These are phyloP conservation scores for Gaeumannomyces sp. DNA, from an alignment of 2,329 filamentous ascomycete genomes.

Conservation along the genomic window DNA sequence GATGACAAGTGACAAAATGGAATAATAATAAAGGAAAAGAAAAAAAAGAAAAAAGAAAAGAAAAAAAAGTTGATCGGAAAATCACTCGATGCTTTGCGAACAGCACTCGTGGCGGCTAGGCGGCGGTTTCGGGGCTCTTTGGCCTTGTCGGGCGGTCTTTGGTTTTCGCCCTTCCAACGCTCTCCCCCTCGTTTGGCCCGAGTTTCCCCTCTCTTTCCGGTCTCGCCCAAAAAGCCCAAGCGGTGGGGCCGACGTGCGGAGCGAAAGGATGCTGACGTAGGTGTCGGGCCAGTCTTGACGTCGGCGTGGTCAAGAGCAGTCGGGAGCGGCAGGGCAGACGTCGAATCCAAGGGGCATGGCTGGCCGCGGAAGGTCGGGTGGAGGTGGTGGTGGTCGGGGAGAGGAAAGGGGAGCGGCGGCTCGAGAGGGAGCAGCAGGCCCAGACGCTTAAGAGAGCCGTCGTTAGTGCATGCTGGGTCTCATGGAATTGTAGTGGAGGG, in stretches of 20 bases:
- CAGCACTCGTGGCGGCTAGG: neutral
- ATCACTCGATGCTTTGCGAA: neutral
- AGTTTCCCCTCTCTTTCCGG: neutral
- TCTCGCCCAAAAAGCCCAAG: neutral
- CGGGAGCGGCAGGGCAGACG: no score
- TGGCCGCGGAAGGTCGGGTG: neutral
- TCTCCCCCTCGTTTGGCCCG: neutral
- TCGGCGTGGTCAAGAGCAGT: neutral
- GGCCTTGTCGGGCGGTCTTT: no score
- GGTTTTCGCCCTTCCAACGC: no score
- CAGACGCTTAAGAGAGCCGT: neutral
- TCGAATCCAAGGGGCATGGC: neutral
- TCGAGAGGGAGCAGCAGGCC: neutral
- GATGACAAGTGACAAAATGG: no score
- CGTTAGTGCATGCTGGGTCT: slow-evolving; percentile 3
- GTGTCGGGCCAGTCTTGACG: neutral
- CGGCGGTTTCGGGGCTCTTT: neutral
- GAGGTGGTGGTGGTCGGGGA: neutral
- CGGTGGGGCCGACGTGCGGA: neutral
- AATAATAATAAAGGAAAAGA: neutral
- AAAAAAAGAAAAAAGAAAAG: neutral
- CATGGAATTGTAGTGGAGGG: slow-evolving; percentile 1
- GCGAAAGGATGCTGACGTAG: neutral
- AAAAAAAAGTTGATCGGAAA: neutral
- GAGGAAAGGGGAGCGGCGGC: neutral